Percentiles rank a stretch among this genome's conserved stretches.
Conservation (phyloP, 768 basidiomycete species). For the Boletus reticuloceps region DNA sequence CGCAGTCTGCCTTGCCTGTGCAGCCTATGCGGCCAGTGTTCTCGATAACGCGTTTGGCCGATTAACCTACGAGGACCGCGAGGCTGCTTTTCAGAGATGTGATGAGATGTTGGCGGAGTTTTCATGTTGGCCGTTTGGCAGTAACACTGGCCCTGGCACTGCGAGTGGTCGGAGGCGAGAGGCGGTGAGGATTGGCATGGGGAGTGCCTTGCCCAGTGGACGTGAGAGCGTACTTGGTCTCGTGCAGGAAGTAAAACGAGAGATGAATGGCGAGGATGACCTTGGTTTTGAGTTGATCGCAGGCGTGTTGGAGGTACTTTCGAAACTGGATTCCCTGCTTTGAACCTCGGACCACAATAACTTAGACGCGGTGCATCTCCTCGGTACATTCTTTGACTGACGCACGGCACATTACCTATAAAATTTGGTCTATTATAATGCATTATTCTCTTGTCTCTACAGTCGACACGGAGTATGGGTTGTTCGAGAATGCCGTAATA, state of each 20-base stretch:
- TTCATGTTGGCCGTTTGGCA: slow-evolving; percentile 83
- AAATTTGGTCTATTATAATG: slow-evolving; percentile 10
- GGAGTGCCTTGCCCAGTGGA: slow-evolving; percentile 48
- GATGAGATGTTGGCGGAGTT: slow-evolving; percentile 96
- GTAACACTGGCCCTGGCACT: slow-evolving; percentile 32
- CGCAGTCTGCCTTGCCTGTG: slow-evolving; percentile 82
- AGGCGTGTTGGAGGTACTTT: slow-evolving; percentile 90
- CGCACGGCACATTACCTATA: slow-evolving; percentile 4
- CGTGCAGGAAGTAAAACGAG: slow-evolving; percentile 69
- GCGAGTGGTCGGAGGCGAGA: slow-evolving; percentile 41
- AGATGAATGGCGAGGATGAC: slow-evolving; percentile 74
- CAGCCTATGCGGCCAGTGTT: slow-evolving; percentile 93
- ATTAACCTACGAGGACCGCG: slow-evolving; percentile 88
- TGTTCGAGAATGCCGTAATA: too few species aligned
- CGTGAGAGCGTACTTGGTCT: slow-evolving; percentile 73
- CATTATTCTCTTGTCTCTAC: neutral
- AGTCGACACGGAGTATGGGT: too few species aligned
- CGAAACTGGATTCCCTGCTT: slow-evolving; percentile 76
- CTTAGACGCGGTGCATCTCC: neutral
- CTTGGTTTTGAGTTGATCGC: slow-evolving; percentile 87
- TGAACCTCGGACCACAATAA: slow-evolving; percentile 9
- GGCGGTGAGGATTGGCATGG: slow-evolving; percentile 51
- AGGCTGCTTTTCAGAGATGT: slow-evolving; percentile 88
- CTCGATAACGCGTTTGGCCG: slow-evolving; percentile 91
- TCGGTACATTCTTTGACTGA: neutral